Evolutionary conservation across 129 eudicot species (phyloP).

Genomic region (Logfia minima): DNA sequence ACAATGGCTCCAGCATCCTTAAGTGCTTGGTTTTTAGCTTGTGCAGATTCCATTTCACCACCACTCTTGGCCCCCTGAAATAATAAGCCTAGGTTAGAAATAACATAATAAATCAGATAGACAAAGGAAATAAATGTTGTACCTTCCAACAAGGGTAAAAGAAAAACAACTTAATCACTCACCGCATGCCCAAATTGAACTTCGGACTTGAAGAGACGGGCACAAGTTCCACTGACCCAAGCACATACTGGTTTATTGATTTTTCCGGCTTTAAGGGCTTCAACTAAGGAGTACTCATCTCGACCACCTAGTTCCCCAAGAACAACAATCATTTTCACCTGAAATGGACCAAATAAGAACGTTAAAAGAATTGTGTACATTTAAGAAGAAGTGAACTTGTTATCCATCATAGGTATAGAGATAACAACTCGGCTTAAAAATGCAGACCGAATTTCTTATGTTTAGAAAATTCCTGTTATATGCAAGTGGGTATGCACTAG

Average conservation of each 20-base stretch:
- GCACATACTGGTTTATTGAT: slow-evolving; percentile 90
- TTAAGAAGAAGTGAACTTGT: background rate
- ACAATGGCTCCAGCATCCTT: slow-evolving; percentile 87
- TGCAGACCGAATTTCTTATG: background rate
- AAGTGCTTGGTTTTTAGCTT: slow-evolving; percentile 96
- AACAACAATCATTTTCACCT: slow-evolving; percentile 96
- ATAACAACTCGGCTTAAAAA: background rate
- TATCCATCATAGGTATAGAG: background rate
- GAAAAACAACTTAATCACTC: slow-evolving; percentile 35
- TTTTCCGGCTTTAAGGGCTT: slow-evolving; percentile 92
- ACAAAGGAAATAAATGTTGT: background rate
- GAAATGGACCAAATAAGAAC: slow-evolving; percentile 11
- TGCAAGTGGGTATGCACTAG: background rate
- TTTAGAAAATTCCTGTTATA: background rate
- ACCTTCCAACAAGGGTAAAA: background rate
- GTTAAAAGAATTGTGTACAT: background rate
- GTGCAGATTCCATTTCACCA: slow-evolving; percentile 97
- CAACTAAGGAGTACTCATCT: slow-evolving; percentile 96
- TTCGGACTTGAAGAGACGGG: slow-evolving; percentile 94
- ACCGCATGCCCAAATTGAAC: slow-evolving; percentile 99
- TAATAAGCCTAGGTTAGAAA: background rate
- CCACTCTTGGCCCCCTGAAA: slow-evolving; percentile 94
- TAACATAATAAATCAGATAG: background rate
- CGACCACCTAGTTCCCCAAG: slow-evolving; percentile 98
- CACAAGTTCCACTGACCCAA: slow-evolving; percentile 99